A percentile compares a stretch with the other conserved stretches of the same genome.
Evolutionary conservation across 768 basidiomycete species (phyloP).

Genomic region (Xerocomellus intermedius): DNA sequence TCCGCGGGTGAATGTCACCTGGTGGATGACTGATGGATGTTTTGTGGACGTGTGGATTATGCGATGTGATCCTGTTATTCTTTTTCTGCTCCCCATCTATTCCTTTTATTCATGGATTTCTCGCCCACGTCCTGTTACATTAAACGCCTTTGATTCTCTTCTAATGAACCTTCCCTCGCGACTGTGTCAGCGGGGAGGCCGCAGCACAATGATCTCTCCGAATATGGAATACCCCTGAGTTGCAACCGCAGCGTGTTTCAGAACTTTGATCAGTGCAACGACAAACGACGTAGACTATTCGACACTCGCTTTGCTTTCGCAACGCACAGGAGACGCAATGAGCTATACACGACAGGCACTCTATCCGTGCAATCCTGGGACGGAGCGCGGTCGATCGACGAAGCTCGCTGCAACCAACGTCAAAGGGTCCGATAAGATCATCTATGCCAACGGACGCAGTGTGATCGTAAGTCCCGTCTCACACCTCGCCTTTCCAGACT

Average conservation of each 20-base stretch:
- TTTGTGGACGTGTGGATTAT: background rate
- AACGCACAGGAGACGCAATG: conserved; percentile 33
- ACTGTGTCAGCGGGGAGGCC: background rate
- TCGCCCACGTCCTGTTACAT: background rate
- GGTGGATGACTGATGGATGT: conserved; percentile 23
- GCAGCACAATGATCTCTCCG: background rate
- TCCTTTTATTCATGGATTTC: background rate
- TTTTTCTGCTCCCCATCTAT: conserved; percentile 18
- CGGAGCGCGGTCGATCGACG: conserved; percentile 64
- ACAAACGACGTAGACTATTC: background rate
- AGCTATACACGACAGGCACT: conserved; percentile 49
- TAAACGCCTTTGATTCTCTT: background rate
- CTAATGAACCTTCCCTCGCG: background rate
- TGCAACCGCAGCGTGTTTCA: conserved; percentile 9
- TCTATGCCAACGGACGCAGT: conserved; percentile 81
- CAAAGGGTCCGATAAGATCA: conserved; percentile 58
- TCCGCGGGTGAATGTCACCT: conserved; percentile 20
- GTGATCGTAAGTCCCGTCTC: conserved; percentile 67
- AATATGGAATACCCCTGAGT: conserved; percentile 21
- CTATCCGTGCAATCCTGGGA: conserved; percentile 69
- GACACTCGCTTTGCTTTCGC: background rate
- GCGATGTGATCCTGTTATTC: background rate
- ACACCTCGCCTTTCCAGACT: background rate
- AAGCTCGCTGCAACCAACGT: conserved; percentile 68
- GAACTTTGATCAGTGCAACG: background rate